These are phyloP conservation scores for Phaeosphaeria sp. DNA, from an alignment of 2,329 filamentous ascomycete species.

Conservation along the genomic window DNA sequence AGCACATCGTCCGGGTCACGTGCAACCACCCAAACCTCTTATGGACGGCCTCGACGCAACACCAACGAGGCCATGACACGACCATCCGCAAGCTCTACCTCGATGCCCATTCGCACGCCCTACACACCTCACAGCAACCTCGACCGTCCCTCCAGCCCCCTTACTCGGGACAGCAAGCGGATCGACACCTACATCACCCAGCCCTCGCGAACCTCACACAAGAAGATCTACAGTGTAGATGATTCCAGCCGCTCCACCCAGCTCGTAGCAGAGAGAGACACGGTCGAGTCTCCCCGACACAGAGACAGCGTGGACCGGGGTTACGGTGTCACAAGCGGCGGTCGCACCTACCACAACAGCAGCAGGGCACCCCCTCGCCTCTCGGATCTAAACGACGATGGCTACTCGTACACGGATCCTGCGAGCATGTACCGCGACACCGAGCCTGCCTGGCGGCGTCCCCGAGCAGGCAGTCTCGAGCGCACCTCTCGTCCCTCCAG, in stretches of 20 bases:
- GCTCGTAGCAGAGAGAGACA: conserved; percentile 46
- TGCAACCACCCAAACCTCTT: conserved; percentile 44
- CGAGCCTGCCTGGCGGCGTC: conserved; percentile 55
- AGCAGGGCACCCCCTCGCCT: conserved; percentile 34
- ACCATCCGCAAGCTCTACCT: conserved; percentile 43
- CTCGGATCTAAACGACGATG: conserved; percentile 50
- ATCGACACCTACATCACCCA: conserved; percentile 49
- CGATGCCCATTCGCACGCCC: conserved; percentile 42
- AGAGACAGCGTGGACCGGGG: conserved; percentile 28
- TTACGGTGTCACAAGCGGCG: conserved; percentile 39
- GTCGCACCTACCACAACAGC: conserved; percentile 36
- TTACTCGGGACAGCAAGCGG: conserved; percentile 40
- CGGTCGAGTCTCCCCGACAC: conserved; percentile 40
- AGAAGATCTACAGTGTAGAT: conserved; percentile 58
- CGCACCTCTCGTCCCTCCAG: conserved; percentile 54
- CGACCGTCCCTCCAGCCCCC: conserved; percentile 51
- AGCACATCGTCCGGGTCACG: conserved; percentile 36
- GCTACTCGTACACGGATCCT: conserved; percentile 58
- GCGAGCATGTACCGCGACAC: conserved; percentile 59
- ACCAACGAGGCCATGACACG: conserved; percentile 47
- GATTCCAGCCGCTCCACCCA: conserved; percentile 49
- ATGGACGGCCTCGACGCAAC: conserved; percentile 54
- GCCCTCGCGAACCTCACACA: conserved; percentile 46
- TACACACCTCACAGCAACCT: conserved; percentile 27
- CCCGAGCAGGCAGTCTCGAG: conserved; percentile 55